phyloP scores from a whole-genome alignment of 768 basidiomycete species.

The Royoungia palumana region DNA sequence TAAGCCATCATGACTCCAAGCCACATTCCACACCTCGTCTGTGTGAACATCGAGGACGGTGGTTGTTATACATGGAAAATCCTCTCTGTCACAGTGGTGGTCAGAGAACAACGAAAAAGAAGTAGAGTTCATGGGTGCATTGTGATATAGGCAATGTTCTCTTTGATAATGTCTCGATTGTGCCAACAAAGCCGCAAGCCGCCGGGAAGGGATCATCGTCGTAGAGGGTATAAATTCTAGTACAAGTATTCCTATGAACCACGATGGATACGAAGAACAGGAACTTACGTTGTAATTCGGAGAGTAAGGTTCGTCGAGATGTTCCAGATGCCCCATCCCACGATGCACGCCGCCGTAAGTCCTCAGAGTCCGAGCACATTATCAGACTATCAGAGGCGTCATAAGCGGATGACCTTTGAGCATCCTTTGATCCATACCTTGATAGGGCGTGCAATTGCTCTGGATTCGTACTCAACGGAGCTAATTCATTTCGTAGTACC shows the following conservation, averaged over 20 bases:
- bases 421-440: conserved; percentile 50
- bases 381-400: conserved; percentile 56
- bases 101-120: conserved; percentile 85
- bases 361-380: conserved; percentile 87
- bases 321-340: conserved; percentile 89
- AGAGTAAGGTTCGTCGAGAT: conserved; percentile 75
- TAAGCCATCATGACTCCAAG: conserved; percentile 89
- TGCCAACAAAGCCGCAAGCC: conserved; percentile 78
- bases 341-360: conserved; percentile 71
- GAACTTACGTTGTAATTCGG: conserved; percentile 73
- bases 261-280: background rate
- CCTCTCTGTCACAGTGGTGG: conserved; percentile 74
- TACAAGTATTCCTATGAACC: background rate
- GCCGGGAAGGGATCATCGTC: conserved; percentile 88
- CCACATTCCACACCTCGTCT: conserved; percentile 94
- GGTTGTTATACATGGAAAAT: conserved; percentile 84
- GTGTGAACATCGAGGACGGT: conserved; percentile 81
- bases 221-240: conserved; percentile 86
- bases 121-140: conserved; percentile 51
- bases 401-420: conserved; percentile 17
- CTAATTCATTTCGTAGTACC: conserved; percentile 84
- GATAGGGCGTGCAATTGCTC: conserved; percentile 85
- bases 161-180: conserved; percentile 84
- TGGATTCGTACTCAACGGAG: conserved; percentile 73
- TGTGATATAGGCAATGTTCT: conserved; percentile 84